These are phyloP conservation scores for Aspergillus novoparasiticus DNA, from an alignment of 2,329 filamentous ascomycete species.

Conservation along the genomic window DNA sequence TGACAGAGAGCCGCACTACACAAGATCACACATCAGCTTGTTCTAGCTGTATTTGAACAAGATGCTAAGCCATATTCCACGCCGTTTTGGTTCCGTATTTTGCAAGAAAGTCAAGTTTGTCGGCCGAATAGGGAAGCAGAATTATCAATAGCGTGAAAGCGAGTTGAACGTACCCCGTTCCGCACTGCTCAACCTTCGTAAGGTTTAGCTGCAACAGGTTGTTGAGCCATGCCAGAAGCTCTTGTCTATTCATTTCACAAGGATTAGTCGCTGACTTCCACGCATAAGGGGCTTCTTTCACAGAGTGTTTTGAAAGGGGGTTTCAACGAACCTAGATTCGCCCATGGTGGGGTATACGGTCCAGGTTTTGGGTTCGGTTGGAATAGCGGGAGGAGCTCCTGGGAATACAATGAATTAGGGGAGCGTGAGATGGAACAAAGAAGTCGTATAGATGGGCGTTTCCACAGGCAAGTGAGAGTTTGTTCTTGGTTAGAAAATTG, in stretches of 20 bases:
- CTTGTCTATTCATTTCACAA: conserved; percentile 67
- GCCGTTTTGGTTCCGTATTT: background rate
- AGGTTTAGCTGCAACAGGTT: conserved; percentile 97
- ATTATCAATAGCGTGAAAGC: conserved; percentile 3
- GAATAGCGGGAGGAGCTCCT: background rate
- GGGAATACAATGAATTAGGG: conserved; percentile 1
- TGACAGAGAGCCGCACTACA: conserved; percentile 90
- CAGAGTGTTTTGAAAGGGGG: conserved; percentile 17
- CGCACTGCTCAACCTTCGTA: conserved; percentile 98
- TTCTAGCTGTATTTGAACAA: background rate
- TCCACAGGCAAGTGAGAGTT: background rate
- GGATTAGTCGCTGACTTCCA: background rate
- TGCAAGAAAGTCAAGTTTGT: background rate
- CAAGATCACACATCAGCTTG: conserved; percentile 13
- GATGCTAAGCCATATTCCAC: background rate
- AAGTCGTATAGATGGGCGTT: conserved; percentile 3
- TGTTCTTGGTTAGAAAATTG: conserved; percentile 20
- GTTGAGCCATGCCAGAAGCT: conserved; percentile 95
- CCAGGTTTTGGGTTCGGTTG: conserved; percentile 8
- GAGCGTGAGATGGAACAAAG: conserved; percentile 5
- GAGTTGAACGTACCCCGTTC: conserved; percentile 74
- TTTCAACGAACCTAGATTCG: conserved; percentile 60
- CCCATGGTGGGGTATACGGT: conserved; percentile 56
- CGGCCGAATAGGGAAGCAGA: background rate
- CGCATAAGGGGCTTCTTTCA: conserved; percentile 17